A percentile compares a stretch with the other conserved stretches of the same genome.
Evolutionary conservation across 1,284 basidiomycete species (phyloP).

Genomic region (Trametes sp.): DNA sequence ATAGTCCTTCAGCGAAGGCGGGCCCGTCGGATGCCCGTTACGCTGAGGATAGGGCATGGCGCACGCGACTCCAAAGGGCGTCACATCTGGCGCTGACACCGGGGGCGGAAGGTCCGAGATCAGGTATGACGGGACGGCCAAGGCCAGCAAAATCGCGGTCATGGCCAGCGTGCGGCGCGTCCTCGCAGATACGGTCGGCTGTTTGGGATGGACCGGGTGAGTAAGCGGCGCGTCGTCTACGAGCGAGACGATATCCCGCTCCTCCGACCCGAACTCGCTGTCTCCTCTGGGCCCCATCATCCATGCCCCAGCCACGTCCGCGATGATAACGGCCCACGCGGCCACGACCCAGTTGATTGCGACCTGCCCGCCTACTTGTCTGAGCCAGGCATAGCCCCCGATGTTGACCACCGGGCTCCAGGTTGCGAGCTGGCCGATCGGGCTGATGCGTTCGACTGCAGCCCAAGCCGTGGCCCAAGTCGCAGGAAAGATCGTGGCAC

Average conservation of each 20-base stretch:
- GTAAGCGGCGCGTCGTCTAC: constrained; percentile 15
- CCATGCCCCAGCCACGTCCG: constrained; percentile 60
- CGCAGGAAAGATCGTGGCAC: constrained; percentile 66
- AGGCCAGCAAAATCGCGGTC: constrained; percentile 48
- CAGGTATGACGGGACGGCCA: constrained; percentile 66
- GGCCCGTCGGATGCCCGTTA: constrained; percentile 45
- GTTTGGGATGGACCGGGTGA: neutral
- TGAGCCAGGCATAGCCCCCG: constrained; percentile 68
- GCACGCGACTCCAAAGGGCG: constrained; percentile 69
- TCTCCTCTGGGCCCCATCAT: constrained; percentile 53
- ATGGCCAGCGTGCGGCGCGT: constrained; percentile 45
- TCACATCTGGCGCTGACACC: constrained; percentile 50
- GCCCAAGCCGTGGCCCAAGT: constrained; percentile 73
- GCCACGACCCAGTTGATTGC: constrained; percentile 75
- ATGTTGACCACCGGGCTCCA: constrained; percentile 69
- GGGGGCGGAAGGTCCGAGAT: constrained; percentile 52
- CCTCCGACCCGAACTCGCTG: constrained; percentile 17
- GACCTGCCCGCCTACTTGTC: constrained; percentile 60
- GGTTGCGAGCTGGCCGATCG: constrained; percentile 71
- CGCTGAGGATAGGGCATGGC: constrained; percentile 56
- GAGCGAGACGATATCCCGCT: constrained; percentile 21
- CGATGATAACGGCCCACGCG: constrained; percentile 72
- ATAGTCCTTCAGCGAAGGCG: constrained; percentile 63
- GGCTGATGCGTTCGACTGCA: constrained; percentile 57
- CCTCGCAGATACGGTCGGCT: constrained; percentile 15